Evolutionary conservation across 2,329 filamentous ascomycete species (phyloP).

Genomic region (Karstenula rhodostoma): DNA sequence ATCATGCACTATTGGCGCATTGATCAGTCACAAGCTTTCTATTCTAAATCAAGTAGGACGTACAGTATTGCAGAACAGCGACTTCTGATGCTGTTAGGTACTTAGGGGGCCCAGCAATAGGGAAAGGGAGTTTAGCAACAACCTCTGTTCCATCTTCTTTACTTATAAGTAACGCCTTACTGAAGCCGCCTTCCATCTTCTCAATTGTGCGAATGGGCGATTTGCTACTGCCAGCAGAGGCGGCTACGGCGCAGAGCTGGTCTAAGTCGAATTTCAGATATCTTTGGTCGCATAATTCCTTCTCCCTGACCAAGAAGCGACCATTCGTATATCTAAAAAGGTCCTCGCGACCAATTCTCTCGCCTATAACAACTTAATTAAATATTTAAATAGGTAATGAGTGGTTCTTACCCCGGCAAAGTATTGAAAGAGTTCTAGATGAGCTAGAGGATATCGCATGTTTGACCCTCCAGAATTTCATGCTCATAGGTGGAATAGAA

Average conservation of each 20-base stretch:
- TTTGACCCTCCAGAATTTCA: not conserved
- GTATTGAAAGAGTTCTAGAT: no score
- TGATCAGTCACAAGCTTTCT: slow-evolving; percentile 6
- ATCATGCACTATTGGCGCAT: slow-evolving; percentile 20
- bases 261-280: slow-evolving; percentile 41
- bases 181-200: slow-evolving; percentile 47
- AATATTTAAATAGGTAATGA: no score
- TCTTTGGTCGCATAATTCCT: slow-evolving; percentile 29
- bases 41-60: slow-evolving; percentile 7
- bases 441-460: no score
- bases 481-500: not conserved
- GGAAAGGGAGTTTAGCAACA: slow-evolving; percentile 35
- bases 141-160: slow-evolving; percentile 27
- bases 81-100: slow-evolving; percentile 48
- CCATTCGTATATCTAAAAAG: slow-evolving; percentile 40
- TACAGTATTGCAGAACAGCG: slow-evolving; percentile 44
- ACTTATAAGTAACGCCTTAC: slow-evolving; percentile 40
- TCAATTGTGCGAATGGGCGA: slow-evolving; percentile 39
- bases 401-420: no score
- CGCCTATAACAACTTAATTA: slow-evolving; percentile 14
- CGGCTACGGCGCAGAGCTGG: slow-evolving; percentile 37
- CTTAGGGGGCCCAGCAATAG: slow-evolving; percentile 39
- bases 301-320: slow-evolving; percentile 39
- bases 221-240: slow-evolving; percentile 20
- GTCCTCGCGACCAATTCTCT: slow-evolving; percentile 26